phyloP scores from a whole-genome alignment of 179 eudicot genomes.

The Beta corolliflora region DNA sequence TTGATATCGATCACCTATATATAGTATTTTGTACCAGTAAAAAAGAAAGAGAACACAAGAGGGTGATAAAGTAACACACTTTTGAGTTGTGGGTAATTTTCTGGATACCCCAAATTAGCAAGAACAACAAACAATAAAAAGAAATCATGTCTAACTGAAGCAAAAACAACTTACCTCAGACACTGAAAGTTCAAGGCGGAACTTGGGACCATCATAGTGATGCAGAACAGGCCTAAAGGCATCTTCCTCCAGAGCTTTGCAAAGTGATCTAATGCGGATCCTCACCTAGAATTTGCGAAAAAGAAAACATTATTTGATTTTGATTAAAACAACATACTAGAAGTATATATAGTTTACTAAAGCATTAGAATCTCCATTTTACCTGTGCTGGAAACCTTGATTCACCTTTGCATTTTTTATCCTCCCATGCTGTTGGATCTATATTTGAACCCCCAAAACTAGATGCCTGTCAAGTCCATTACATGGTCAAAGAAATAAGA shows the following conservation, averaged over 20 bases:
- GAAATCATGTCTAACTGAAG: constrained; percentile 6
- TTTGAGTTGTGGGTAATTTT: neutral
- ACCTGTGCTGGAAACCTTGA: constrained; percentile 99
- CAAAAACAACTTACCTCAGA: constrained; percentile 65
- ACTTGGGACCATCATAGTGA: constrained; percentile 97
- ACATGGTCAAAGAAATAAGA: constrained; percentile 8
- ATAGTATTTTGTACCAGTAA: neutral
- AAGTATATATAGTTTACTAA: neutral
- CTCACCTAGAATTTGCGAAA: constrained; percentile 49
- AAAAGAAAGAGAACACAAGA: neutral
- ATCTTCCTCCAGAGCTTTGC: constrained; percentile 95
- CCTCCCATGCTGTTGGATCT: constrained; percentile 97
- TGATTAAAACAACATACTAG: neutral
- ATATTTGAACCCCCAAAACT: constrained; percentile 92
- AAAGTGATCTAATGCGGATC: constrained; percentile 73
- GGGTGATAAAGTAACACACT: neutral
- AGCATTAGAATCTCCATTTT: constrained; percentile 4
- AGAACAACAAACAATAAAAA: too few species aligned
- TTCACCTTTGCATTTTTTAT: constrained; percentile 96
- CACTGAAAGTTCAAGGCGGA: constrained; percentile 88
- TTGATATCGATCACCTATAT: neutral
- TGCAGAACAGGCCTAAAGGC: constrained; percentile 95
- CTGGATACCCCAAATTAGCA: neutral
- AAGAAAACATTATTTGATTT: neutral
- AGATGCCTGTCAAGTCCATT: constrained; percentile 55